These are phyloP conservation scores for Eutrema yunnanense DNA, from an alignment of 345 rosid genomes.

Conservation along the genomic window DNA sequence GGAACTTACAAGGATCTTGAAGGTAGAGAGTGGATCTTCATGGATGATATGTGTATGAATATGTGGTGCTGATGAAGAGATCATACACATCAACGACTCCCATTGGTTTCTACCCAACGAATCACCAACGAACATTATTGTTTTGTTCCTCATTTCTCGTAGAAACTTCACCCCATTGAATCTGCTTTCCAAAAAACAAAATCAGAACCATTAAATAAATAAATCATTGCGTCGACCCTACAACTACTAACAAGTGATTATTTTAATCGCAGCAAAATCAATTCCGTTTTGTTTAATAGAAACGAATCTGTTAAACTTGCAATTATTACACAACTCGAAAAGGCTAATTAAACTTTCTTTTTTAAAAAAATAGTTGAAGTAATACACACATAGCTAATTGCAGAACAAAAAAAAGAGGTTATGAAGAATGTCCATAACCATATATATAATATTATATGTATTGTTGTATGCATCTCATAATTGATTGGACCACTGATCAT, in stretches of 20 bases:
- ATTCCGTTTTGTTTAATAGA: background rate
- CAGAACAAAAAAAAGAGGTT: background rate
- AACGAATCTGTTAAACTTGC: conserved; percentile 8
- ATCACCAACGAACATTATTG: conserved; percentile 89
- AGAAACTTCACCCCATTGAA: conserved; percentile 71
- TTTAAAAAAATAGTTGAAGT: background rate
- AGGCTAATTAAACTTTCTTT: background rate
- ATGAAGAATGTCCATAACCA: background rate
- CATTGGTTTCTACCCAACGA: conserved; percentile 87
- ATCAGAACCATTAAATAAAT: background rate
- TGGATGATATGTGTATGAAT: conserved; percentile 49
- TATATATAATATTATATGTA: background rate
- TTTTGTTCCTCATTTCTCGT: conserved; percentile 60
- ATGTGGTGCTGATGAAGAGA: conserved; percentile 47
- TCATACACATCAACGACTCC: conserved; percentile 89
- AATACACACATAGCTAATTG: background rate
- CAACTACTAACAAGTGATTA: background rate
- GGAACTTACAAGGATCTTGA: conserved; percentile 62
- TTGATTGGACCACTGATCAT: background rate
- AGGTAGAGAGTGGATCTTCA: conserved; percentile 68
- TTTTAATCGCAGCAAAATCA: background rate
- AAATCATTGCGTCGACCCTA: conserved; percentile 1
- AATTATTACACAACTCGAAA: conserved; percentile 2
- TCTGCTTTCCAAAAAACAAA: conserved; percentile 23
- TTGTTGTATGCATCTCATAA: background rate